Base-by-base conservation (phyloP, 768 basidiomycete genomes). In the Mycena amicta region DNA sequence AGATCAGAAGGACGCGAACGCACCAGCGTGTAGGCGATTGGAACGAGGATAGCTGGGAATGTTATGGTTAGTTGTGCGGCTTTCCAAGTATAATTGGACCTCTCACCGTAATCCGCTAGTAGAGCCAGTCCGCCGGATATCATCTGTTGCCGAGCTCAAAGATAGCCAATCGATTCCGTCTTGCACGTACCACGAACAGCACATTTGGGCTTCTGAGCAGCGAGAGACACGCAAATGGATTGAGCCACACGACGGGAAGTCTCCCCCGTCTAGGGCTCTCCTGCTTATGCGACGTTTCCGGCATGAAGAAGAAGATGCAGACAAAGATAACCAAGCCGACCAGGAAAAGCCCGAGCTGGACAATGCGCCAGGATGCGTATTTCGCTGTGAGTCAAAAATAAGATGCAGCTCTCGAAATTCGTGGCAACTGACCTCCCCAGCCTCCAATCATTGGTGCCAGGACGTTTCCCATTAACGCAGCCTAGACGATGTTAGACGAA, bases 251-350 rank as follows among this genome's bases (percentile, higher is more conserved):
- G 66, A 45, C 33, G 33, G n/a, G n/a, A n/a, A n/a, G n/a, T n/a
- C n/a, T n/a, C n/a, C n/a, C n/a, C n/a, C n/a, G n/a, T n/a, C n/a
- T n/a, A n/a, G n/a, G n/a, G n/a, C n/a, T n/a, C n/a, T 16, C 78
- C 74, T 4, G 83, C 82, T n/a, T n/a, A 57, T 82, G 80, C 41
- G 75, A 77, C 1, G 83, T 84, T 59, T 84, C 83, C 0, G 82
- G 84, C 12, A 83, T 71, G 53, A 75, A 71, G 4, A 76, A 39
- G 8, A 59, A 39, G 18, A 83, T 68, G 16, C 71, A 53, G 12
- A 75, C 5, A 40, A 78, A 66, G 4, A 71, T 70, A 3, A 75
- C 31, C 0, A 77, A 23, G 1, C 73, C 70, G 51, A 69, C 72
- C 3, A 69, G 41, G n/a, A 74, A 73, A 4, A 83, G 54, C 1